phyloP scores from a whole-genome alignment of 2,329 filamentous ascomycete genomes.

The Penicillium psychrosexuale region DNA sequence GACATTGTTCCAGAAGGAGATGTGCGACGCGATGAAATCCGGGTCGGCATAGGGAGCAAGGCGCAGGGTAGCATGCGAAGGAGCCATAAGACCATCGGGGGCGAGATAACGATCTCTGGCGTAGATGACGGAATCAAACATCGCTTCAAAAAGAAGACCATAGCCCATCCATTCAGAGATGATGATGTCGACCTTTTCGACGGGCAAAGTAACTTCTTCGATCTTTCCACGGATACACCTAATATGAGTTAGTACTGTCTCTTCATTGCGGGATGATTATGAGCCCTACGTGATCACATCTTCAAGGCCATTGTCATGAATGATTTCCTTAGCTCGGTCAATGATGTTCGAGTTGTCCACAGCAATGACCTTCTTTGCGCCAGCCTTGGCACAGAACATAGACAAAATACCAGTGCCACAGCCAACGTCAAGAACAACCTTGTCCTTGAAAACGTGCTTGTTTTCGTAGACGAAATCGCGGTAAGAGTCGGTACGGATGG shows the following conservation, averaged over 20 bases:
- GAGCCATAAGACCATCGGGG: slow-evolving; percentile 77
- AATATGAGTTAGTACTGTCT: slow-evolving; percentile 9
- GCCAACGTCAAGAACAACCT: slow-evolving; percentile 85
- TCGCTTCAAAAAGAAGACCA: slow-evolving; percentile 86
- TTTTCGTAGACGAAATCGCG: slow-evolving; percentile 93
- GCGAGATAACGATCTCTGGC: slow-evolving; percentile 83
- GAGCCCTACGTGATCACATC: slow-evolving; percentile 62
- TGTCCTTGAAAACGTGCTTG: slow-evolving; percentile 80
- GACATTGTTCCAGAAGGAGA: slow-evolving; percentile 84
- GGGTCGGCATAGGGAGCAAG: slow-evolving; percentile 75
- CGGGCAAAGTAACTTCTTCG: slow-evolving; percentile 77
- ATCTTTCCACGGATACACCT: slow-evolving; percentile 76
- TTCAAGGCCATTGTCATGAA: slow-evolving; percentile 74
- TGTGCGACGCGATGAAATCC: slow-evolving; percentile 72
- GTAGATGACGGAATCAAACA: slow-evolving; percentile 88
- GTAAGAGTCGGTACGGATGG: slow-evolving; percentile 83
- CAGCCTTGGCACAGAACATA: slow-evolving; percentile 91
- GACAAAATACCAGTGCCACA: slow-evolving; percentile 83
- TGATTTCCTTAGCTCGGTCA: slow-evolving; percentile 77
- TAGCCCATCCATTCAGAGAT: slow-evolving; percentile 99
- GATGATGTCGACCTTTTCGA: slow-evolving; percentile 84
- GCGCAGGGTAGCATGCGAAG: slow-evolving; percentile 78
- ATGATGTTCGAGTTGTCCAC: slow-evolving; percentile 93
- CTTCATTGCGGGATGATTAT: too few species aligned
- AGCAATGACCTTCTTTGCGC: slow-evolving; percentile 79